Percentiles rank a stretch among this genome's conserved stretches.
phyloP scores from a whole-genome alignment of 345 rosid species.

The Eucalyptus regnans region DNA sequence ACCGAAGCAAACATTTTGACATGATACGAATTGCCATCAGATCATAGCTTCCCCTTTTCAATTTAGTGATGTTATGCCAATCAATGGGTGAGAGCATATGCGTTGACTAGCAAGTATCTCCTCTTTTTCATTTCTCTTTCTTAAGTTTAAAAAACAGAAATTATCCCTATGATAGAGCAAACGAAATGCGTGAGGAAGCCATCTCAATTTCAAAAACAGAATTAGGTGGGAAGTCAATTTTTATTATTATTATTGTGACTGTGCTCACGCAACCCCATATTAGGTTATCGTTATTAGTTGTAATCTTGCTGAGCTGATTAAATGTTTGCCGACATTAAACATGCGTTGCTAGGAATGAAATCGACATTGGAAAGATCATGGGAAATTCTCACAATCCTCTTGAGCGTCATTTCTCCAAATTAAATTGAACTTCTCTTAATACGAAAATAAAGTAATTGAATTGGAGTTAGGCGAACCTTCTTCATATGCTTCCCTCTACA shows the following conservation, averaged over 20 bases:
- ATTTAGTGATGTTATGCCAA: not conserved
- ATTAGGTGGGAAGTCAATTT: not conserved
- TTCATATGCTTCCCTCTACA: too few species aligned
- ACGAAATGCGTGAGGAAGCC: not conserved
- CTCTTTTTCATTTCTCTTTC: not conserved
- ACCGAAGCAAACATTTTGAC: not conserved
- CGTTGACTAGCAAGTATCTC: not conserved
- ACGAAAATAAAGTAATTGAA: too few species aligned
- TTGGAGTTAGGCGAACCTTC: not conserved
- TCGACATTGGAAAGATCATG: not conserved
- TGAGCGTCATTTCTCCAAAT: not conserved
- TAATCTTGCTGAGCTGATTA: not conserved
- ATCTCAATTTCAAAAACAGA: not conserved
- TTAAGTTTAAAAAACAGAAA: not conserved
- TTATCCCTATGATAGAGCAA: not conserved
- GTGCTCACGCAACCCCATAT: not conserved
- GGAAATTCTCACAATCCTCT: not conserved
- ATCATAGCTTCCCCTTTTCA: too few species aligned
- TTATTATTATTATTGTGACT: not conserved
- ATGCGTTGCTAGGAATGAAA: not conserved
- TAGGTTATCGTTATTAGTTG: not conserved
- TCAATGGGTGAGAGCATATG: not conserved
- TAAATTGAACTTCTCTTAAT: not conserved
- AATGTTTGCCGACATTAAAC: not conserved
- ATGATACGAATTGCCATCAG: not conserved